phyloP scores from a whole-genome alignment of 2,329 filamentous ascomycete species.

The Hypoxylon sp. region DNA sequence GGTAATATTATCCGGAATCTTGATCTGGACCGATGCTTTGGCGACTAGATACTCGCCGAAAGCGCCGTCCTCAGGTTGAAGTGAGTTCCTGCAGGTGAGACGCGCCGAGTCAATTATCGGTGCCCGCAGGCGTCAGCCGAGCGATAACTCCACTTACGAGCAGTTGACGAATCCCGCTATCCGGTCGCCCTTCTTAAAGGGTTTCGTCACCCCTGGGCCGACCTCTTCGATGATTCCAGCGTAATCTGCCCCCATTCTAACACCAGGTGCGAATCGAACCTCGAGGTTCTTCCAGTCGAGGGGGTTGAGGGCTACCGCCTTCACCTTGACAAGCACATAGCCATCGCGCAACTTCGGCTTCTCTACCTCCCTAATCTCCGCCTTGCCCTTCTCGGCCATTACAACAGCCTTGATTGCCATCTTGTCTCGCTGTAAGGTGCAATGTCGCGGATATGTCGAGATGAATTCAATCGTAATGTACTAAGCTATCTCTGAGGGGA shows the following conservation, averaged over 20 bases:
- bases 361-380: constrained; percentile 47
- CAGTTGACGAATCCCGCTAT: constrained; percentile 56
- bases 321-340: constrained; percentile 54
- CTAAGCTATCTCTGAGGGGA: neutral
- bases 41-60: constrained; percentile 60
- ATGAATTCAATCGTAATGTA: neutral
- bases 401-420: constrained; percentile 47
- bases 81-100: constrained; percentile 50
- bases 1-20: constrained; percentile 62
- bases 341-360: constrained; percentile 47
- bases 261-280: constrained; percentile 29
- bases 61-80: constrained; percentile 60
- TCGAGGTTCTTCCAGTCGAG: constrained; percentile 56
- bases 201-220: constrained; percentile 60
- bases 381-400: constrained; percentile 40
- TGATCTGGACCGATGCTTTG: constrained; percentile 60
- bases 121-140: neutral
- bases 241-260: constrained; percentile 62
- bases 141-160: constrained; percentile 42
- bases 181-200: constrained; percentile 64
- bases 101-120: neutral
- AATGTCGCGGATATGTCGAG: neutral
- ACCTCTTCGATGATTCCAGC: constrained; percentile 64
- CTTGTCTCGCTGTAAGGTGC: neutral
- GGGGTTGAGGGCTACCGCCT: constrained; percentile 57